A percentile compares a stretch with the other conserved stretches of the same genome.
Evolutionary conservation across 306 rosid species (phyloP).

Genomic region (Cicer chorassanicum): DNA sequence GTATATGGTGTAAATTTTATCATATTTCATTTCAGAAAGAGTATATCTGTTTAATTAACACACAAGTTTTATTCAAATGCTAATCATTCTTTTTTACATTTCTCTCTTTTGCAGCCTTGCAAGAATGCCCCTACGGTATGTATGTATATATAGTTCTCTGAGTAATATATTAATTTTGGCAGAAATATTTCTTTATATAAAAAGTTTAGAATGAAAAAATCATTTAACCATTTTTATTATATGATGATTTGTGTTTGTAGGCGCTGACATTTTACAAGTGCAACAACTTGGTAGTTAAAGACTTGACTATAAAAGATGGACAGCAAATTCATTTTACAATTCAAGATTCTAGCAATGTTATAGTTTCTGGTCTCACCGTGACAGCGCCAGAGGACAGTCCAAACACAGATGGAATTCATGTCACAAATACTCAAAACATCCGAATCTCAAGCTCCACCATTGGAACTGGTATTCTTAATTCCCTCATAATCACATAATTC

Average conservation of each 20-base stretch:
- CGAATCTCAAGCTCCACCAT: conserved; percentile 54
- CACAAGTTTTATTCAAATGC: neutral
- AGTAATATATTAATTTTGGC: neutral
- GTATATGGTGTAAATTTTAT: too few relatives aligned
- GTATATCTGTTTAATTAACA: neutral
- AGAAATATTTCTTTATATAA: neutral
- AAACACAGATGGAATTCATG: conserved; percentile 84
- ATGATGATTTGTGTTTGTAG: conserved; percentile 40
- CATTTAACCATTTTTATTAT: too few relatives aligned
- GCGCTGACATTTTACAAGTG: conserved; percentile 62
- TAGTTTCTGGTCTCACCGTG: conserved; percentile 53
- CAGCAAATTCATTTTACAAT: conserved; percentile 66
- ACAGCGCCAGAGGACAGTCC: conserved; percentile 69
- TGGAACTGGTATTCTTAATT: conserved; percentile 59
- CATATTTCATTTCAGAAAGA: too few relatives aligned
- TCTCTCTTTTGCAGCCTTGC: conserved; percentile 73
- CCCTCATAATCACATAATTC: neutral
- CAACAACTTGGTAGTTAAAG: conserved; percentile 47
- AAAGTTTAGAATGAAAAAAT: too few relatives aligned
- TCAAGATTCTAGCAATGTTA: conserved; percentile 49
- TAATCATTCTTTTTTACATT: conserved; percentile 29
- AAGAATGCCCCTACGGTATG: conserved; percentile 78
- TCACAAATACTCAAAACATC: conserved; percentile 55
- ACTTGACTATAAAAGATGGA: conserved; percentile 56
- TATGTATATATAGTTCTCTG: neutral